Percentiles rank a stretch among this genome's conserved stretches.
phyloP scores from a whole-genome alignment of 352 stramenopile species.

The Globisporangium uncinulatum region DNA sequence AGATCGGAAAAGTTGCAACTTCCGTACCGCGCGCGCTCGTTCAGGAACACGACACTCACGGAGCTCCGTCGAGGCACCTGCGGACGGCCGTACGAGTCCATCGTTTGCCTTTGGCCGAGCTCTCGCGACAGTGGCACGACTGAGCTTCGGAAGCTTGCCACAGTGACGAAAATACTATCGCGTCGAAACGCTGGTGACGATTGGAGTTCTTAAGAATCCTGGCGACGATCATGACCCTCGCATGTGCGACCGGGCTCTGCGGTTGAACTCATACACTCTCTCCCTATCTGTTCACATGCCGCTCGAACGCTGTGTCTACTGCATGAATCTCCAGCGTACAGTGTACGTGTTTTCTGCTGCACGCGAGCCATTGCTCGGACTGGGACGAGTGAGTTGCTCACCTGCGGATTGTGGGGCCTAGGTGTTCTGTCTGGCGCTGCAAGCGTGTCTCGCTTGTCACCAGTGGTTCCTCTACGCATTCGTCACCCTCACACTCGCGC shows the following conservation, averaged over 20 bases:
- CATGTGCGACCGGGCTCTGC: slow-evolving; percentile 6
- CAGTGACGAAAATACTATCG: not conserved
- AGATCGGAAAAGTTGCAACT: not conserved
- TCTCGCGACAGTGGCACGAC: not conserved
- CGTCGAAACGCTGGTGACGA: not conserved
- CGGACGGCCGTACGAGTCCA: slow-evolving; percentile 45
- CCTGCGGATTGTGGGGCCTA: not conserved
- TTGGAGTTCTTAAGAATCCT: not conserved
- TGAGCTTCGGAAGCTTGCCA: not conserved
- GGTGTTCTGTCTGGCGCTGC: slow-evolving; percentile 37
- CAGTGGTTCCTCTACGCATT: slow-evolving; percentile 66
- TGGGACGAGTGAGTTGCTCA: not conserved
- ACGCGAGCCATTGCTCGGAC: not conserved
- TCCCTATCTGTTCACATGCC: no score
- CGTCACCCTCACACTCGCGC: slow-evolving; percentile 29
- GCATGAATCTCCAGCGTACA: not conserved
- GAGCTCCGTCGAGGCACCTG: slow-evolving; percentile 18
- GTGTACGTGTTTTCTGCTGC: not conserved
- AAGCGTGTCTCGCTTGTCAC: slow-evolving; percentile 69
- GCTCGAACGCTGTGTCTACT: no score
- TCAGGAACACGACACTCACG: slow-evolving; percentile 32
- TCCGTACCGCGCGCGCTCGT: slow-evolving; percentile 28
- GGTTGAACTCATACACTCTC: no score
- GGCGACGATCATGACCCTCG: not conserved
- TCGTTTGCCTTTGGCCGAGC: not conserved